phyloP scores from a whole-genome alignment of 2,329 filamentous ascomycete species.

The Hypoxylon sp. region DNA sequence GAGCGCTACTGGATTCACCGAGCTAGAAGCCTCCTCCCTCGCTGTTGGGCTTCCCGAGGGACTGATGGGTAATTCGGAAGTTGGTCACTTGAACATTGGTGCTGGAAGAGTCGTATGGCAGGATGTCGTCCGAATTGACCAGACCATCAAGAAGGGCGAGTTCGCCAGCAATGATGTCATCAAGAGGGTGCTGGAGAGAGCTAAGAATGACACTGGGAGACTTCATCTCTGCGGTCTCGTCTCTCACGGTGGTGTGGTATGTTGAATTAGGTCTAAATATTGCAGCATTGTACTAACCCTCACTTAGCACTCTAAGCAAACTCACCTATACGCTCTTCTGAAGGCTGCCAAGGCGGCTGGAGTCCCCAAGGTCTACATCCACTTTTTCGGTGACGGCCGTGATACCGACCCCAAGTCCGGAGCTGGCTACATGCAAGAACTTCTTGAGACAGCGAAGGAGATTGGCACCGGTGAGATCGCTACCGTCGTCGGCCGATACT shows the following conservation, averaged over 20 bases:
- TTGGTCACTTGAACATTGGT: conserved; percentile 98
- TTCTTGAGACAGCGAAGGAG: conserved; percentile 85
- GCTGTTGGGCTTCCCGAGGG: conserved; percentile 97
- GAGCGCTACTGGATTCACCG: conserved; percentile 86
- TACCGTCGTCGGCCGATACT: conserved; percentile 96
- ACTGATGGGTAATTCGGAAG: conserved; percentile 98
- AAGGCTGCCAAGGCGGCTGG: conserved; percentile 90
- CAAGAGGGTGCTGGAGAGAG: conserved; percentile 80
- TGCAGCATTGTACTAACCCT: conserved; percentile 34
- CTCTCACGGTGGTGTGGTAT: conserved; percentile 91
- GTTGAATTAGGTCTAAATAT: conserved; percentile 49
- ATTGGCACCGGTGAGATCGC: conserved; percentile 89
- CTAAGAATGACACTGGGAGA: conserved; percentile 90
- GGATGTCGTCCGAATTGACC: conserved; percentile 96
- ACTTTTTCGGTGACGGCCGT: conserved; percentile 98
- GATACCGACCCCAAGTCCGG: conserved; percentile 98
- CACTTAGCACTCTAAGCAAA: conserved; percentile 88
- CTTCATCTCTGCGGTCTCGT: conserved; percentile 93
- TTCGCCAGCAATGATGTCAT: conserved; percentile 83
- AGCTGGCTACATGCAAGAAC: conserved; percentile 87
- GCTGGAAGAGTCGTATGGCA: conserved; percentile 99
- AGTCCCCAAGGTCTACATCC: conserved; percentile 94
- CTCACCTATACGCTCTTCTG: conserved; percentile 89
- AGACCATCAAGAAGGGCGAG: conserved; percentile 88
- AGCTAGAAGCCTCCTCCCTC: conserved; percentile 95